A percentile compares a stretch with the other conserved stretches of the same genome.
These are phyloP conservation scores for Umbellularia californica DNA, from an alignment of 164 flowering plant genomes.

Conservation along the genomic window DNA sequence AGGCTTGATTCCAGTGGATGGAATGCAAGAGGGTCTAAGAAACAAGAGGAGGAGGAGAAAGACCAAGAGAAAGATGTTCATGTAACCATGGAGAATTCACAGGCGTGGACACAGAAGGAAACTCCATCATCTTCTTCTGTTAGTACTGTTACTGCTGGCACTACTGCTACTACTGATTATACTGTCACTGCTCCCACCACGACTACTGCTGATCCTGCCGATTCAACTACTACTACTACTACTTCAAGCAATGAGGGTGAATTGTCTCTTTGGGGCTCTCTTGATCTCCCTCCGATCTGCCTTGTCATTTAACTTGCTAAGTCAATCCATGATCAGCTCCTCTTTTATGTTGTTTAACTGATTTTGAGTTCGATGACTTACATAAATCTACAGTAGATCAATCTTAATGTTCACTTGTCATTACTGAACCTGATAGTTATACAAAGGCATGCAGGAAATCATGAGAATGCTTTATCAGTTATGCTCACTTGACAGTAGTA, in stretches of 20 bases:
- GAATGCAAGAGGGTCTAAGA: slow-evolving; percentile 1
- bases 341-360: too few relatives aligned
- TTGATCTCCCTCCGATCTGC: slow-evolving; percentile 65
- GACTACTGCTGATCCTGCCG: background rate
- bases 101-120: slow-evolving; percentile 4
- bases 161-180: background rate
- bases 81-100: background rate
- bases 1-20: slow-evolving; percentile 16
- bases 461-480: too few relatives aligned
- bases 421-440: too few relatives aligned
- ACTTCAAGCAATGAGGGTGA: slow-evolving; percentile 30
- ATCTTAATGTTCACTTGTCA: background rate
- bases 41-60: slow-evolving; percentile 7
- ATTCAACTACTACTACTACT: background rate
- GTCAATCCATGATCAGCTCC: background rate
- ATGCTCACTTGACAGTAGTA: too few relatives aligned
- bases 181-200: background rate
- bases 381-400: background rate
- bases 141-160: background rate
- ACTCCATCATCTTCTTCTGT: slow-evolving; percentile 11
- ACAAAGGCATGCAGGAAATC: too few relatives aligned
- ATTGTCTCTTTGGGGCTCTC: slow-evolving; percentile 54
- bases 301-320: slow-evolving; percentile 14
- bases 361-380: background rate
- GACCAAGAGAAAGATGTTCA: slow-evolving; percentile 8